Base-by-base conservation (phyloP, 305 asterid genomes). In the Fraxinus latifolia region DNA sequence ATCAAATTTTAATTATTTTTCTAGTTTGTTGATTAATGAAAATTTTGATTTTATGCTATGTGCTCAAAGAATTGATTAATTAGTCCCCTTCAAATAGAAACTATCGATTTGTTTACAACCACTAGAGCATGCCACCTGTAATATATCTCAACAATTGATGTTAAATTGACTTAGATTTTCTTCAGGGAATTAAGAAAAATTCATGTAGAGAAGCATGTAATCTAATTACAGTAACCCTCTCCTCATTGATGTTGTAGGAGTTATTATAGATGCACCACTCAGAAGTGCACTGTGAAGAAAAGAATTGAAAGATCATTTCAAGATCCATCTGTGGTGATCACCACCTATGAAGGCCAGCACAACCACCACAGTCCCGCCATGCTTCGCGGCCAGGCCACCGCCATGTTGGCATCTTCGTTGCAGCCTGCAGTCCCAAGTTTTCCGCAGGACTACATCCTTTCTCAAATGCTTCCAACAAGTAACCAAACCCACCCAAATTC, bases 321-420 rank as follows among this genome's bases (percentile, higher is more conserved):
- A 82, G 93, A 92, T 84, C 93, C 95, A 78, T 80, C 92, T 21
- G 82, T 91, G 75, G 97, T 93, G 86, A 86, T 93, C 88, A 93
- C 97, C 33, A 93, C 97, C 44, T 93, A 93, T 67, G 97, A 93
- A 86, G 97, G 97, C 47, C 94, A 91, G 39, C 97, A 93, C 86
- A 92, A 89, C 90, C 97, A 93, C 87, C 95, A 90, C 85, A 86
- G 91, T 88, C 97, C 98, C 19, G 90, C 94, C 33, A 83, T 92
- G 1, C 86, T 90, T 39, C 87, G 95, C 0, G 92, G 94, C 84
- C 86, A 80, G 77, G 92, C 95, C 3, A 83, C 85, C 47, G 87
- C 89, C 67, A 80, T 91, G 86, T 65, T 86, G 33, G 87, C 90
- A 0, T 88, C 92, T 3, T 84, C 86, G 2, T 47, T 86, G 9